Base-by-base conservation (phyloP, 805 yeast species). In the Spencermartinsiella europaea region DNA sequence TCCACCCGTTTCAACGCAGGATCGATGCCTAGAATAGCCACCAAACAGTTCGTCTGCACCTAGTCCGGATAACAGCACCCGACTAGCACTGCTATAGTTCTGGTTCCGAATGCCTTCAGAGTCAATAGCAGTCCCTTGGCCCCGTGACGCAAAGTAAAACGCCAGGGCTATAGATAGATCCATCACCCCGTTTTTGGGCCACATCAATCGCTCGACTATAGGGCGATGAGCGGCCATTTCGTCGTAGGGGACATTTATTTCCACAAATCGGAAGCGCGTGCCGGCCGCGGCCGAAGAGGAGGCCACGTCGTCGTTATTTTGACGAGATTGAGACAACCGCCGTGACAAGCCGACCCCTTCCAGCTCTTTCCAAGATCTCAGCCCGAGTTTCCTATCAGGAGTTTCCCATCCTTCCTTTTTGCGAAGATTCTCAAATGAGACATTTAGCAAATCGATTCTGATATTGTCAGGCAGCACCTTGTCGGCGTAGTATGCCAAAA, bases 31-130 rank as follows among this genome's bases (percentile, higher is more conserved):
- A 19, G 95, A 85, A 62, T 93, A 93, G 0, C 99, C 99, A 0
- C 96, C 99, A 70, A 85, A 90, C 16, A 93, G 67, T 64, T 93
- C 99, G 67, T 93, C 99, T 0, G 99, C 99, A 1, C 99, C 99
- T 10, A 93, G 71, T 0, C 99, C 99, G 45, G 96, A 86, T 31
- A 93, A 69, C 5, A 93, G 63, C 0, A 93, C 95, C 53, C 79
- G 76, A 5, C 88, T 46, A 4, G 33, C 17, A 20, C 52, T 47
- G 1, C 59, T 52, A 55, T 81, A 83, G 4, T 44, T n/a, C 14
- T 46, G 47, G 12, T 57, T 59, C 21, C 15, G 38, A 2, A 34
- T 14, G 12, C 31, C 31, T 7, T 25, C 31, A 7, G 31, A 7
- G 22, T 21, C 19, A 39, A 8, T 28, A 3, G 35, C 16, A n/a